Percentiles rank a stretch among this genome's conserved stretches.
phyloP scores from a whole-genome alignment of 441 rosid species.

The Caryocar brasiliense region DNA sequence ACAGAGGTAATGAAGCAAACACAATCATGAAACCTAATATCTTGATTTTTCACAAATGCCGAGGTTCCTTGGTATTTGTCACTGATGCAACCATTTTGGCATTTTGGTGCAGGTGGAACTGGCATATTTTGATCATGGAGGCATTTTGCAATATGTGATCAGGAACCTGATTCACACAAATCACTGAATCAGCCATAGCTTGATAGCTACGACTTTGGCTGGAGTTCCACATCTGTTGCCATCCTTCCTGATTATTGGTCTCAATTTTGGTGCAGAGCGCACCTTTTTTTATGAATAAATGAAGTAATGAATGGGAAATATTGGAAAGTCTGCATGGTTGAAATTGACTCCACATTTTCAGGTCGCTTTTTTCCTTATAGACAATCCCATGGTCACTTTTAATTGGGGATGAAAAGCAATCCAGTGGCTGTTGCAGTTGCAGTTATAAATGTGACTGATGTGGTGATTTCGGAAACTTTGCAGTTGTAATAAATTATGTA shows the following conservation, averaged over 20 bases:
- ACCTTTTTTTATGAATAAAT: conserved; percentile 16
- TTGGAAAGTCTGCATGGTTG: background rate
- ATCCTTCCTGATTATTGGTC: background rate
- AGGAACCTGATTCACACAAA: conserved; percentile 55
- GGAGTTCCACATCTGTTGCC: background rate
- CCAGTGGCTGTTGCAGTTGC: no score
- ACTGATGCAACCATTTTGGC: conserved; percentile 1
- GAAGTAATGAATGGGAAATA: background rate
- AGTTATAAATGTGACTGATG: no score
- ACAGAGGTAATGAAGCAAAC: conserved; percentile 52
- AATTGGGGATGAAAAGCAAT: background rate
- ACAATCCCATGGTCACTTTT: background rate
- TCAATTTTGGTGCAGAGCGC: background rate
- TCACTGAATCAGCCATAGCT: conserved; percentile 19
- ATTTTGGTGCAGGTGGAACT: conserved; percentile 55
- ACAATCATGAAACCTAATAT: background rate
- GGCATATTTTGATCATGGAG: conserved; percentile 81
- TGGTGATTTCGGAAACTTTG: no score
- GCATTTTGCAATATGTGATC: conserved; percentile 78
- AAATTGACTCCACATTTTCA: no score
- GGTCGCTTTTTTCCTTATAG: no score
- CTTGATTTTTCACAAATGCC: background rate
- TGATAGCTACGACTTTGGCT: background rate
- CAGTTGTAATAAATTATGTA: no score
- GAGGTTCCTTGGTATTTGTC: background rate